Evolutionary conservation across 192 early-diverging fungal genomes (phyloP), one percentile per base, ranked within the genome.

Genomic region (Gryganskiella cystojenkinii): DNA sequence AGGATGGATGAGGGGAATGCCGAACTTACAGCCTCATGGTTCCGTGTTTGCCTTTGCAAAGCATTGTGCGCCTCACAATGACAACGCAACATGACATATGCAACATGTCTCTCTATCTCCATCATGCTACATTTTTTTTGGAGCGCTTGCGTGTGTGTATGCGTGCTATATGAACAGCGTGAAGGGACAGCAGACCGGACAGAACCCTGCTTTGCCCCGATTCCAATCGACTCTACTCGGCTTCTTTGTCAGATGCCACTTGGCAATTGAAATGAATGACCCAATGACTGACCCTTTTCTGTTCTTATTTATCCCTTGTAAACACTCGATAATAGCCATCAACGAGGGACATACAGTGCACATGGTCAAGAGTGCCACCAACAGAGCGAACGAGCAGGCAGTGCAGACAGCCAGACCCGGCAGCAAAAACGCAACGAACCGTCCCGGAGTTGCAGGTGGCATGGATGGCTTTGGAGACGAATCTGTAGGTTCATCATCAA

Each of bases 341-440:
- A 73, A 66, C 13, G 90, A 93, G 33, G 95, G 95, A 0, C 88
- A 93, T 81, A 96, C 95, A 15, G 86, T 99, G 30, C 95, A 99
- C 72, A 87, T 99, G 74, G 96, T 98, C 22, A 89, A 90, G 57
- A 88, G 89, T 61, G 86, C 82, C 25, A 56, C 72, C 27, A 88
- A 80, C 56, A 55, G 70, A 56, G 71, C 82, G 5, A 60, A 73
- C 27, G 71, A 79, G 54, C 70, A 78, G 44, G 66, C 84, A 4
- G 71, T 78, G 2, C 83, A 62, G 68, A 80, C 33, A 30, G 80
- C 13, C 71, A 82, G 71, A 84, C 90, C 67, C 82, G n/a, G 15
- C 49, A 56, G 34, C 79, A 54, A 56, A 67, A 70, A 22, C 70
- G 20, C 37, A 56, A 19, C 20, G 83, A 61, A 58, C 25, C 51